Evolutionary conservation across 2,329 filamentous ascomycete genomes (phyloP).

Genomic region (Coniochaeta pulveracea): DNA sequence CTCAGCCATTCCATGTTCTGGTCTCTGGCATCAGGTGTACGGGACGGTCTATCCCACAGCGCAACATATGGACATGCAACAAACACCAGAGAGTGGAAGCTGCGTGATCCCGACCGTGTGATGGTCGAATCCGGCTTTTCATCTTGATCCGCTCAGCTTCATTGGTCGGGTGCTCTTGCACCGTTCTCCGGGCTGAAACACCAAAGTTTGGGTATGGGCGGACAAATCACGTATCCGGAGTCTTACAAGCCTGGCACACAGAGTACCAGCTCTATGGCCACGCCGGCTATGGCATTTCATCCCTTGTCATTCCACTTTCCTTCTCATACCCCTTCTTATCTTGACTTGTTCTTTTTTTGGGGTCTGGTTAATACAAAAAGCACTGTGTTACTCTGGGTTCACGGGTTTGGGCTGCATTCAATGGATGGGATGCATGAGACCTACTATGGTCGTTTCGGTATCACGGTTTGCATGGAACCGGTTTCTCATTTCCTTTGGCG

Average conservation of each 20-base stretch:
- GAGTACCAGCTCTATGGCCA: neutral
- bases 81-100: no score
- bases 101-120: no score
- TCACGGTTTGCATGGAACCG: no score
- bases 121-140: neutral
- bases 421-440: neutral
- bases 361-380: neutral
- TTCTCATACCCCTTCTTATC: no score
- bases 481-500: neutral
- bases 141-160: neutral
- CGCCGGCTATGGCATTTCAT: neutral
- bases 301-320: neutral
- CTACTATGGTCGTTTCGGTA: neutral
- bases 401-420: neutral
- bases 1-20: neutral
- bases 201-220: neutral
- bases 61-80: no score
- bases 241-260: neutral
- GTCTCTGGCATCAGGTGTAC: no score
- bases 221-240: neutral
- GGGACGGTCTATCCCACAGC: no score
- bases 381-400: neutral
- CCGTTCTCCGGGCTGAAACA: no score
- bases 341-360: neutral
- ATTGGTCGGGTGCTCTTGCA: no score